Conservation (phyloP, 2,329 filamentous ascomycete genomes). For the Raffaelea deltoideospora region DNA sequence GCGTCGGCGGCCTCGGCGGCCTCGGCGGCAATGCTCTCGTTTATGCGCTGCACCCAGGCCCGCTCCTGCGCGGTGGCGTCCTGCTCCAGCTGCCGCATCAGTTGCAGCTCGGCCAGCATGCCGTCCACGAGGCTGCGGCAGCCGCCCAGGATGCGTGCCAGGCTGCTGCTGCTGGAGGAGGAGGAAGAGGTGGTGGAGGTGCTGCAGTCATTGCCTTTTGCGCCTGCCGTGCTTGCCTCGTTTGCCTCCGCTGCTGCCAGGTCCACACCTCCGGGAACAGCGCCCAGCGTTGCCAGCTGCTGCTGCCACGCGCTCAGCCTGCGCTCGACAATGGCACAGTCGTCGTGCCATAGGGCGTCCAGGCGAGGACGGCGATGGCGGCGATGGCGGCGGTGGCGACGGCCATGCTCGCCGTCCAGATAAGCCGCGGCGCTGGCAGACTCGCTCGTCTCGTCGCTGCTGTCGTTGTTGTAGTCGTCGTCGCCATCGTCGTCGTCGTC, state of each 20-base stretch:
- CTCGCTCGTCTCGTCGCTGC: slow-evolving; percentile 11
- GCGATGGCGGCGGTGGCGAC: slow-evolving; percentile 8
- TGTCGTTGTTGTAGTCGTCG: slow-evolving; percentile 13
- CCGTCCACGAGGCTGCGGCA: slow-evolving; percentile 34
- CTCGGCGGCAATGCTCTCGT: slow-evolving; percentile 18
- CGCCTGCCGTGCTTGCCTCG: slow-evolving; percentile 5
- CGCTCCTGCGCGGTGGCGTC: slow-evolving; percentile 41
- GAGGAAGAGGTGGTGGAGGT: slow-evolving; percentile 12
- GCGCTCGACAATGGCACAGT: slow-evolving; percentile 34
- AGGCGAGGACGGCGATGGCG: too few relatives aligned
- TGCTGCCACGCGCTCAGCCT: slow-evolving; percentile 28
- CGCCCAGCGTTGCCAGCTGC: slow-evolving; percentile 4
- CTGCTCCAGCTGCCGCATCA: slow-evolving; percentile 46
- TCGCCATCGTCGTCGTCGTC: slow-evolving; percentile 10
- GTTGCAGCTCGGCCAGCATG: slow-evolving; percentile 46
- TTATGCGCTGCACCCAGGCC: slow-evolving; percentile 42
- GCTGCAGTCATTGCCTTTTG: not conserved
- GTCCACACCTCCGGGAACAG: too few relatives aligned
- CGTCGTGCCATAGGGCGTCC: slow-evolving; percentile 42
- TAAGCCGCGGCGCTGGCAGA: not conserved
- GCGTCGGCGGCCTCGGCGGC: not conserved
- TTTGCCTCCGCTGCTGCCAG: too few relatives aligned
- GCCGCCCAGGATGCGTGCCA: slow-evolving; percentile 31
- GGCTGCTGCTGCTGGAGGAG: too few relatives aligned
- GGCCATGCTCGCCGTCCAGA: not conserved